phyloP scores from a whole-genome alignment of 1,284 basidiomycete species.

The Trametes pubescens region DNA sequence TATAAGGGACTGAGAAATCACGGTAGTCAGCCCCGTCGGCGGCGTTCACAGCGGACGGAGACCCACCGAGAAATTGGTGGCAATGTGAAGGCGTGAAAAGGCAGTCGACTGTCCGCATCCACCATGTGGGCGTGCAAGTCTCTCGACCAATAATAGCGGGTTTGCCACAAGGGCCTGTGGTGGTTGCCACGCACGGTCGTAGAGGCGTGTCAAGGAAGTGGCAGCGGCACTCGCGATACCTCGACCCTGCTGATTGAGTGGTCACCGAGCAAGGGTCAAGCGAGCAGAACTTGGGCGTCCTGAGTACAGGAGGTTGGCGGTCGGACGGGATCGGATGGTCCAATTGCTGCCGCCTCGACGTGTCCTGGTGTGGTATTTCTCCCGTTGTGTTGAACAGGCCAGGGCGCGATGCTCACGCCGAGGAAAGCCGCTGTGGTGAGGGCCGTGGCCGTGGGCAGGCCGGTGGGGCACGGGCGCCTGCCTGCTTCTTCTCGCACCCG shows the following conservation, averaged over 20 bases:
- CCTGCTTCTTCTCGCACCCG: background rate
- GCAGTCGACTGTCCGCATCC: background rate
- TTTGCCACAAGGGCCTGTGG: background rate
- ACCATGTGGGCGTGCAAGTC: background rate
- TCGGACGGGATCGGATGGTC: background rate
- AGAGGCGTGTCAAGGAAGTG: conserved; percentile 1
- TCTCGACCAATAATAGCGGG: conserved; percentile 1
- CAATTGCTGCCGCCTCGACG: background rate
- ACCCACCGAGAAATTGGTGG: background rate
- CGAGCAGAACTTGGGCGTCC: background rate
- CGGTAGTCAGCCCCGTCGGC: conserved; percentile 7
- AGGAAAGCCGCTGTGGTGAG: background rate
- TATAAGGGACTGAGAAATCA: conserved; percentile 1
- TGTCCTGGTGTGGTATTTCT: background rate
- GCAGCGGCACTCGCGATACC: conserved; percentile 3
- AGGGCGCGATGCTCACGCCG: background rate
- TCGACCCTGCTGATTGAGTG: conserved; percentile 4
- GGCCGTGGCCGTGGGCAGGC: background rate
- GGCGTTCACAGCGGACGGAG: conserved; percentile 9
- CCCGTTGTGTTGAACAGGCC: background rate
- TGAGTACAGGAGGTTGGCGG: background rate
- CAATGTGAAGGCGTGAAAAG: conserved; percentile 3
- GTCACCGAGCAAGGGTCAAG: too few relatives aligned
- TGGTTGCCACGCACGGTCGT: conserved; percentile 6
- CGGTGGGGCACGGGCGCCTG: conserved; percentile 3